These are phyloP conservation scores for Crucibulum cyathiforme DNA, from an alignment of 1,284 basidiomycete species.

Conservation along the genomic window DNA sequence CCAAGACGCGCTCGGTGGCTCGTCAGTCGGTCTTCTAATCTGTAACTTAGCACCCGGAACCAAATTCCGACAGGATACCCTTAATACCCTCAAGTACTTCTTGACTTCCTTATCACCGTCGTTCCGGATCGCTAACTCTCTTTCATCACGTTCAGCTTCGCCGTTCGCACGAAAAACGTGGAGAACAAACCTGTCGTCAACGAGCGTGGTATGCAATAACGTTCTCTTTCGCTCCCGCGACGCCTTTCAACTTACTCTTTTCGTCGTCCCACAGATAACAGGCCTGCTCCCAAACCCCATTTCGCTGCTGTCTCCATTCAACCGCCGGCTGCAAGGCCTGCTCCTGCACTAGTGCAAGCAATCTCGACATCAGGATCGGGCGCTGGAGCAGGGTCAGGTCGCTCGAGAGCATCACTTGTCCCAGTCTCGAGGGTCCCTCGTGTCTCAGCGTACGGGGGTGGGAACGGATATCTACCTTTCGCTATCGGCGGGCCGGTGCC, in stretches of 20 bases:
- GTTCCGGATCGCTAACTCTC: constrained; percentile 2
- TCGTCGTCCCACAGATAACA: constrained; percentile 49
- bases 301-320: constrained; percentile 62
- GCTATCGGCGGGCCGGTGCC: constrained; percentile 21
- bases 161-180: constrained; percentile 78
- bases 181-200: constrained; percentile 80
- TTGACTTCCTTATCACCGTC: background rate
- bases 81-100: constrained; percentile 81
- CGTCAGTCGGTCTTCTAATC: constrained; percentile 77
- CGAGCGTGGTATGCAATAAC: constrained; percentile 62
- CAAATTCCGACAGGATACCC: constrained; percentile 81
- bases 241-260: constrained; percentile 8
- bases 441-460: constrained; percentile 33
- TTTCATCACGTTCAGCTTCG: constrained; percentile 58
- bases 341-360: constrained; percentile 45
- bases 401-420: constrained; percentile 41
- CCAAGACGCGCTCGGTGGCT: constrained; percentile 84
- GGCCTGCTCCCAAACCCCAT: constrained; percentile 59
- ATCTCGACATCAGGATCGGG: constrained; percentile 36
- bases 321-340: constrained; percentile 51
- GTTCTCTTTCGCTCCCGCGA: background rate
- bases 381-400: constrained; percentile 19
- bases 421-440: constrained; percentile 42
- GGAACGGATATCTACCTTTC: constrained; percentile 41
- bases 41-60: constrained; percentile 83